phyloP scores from a whole-genome alignment of 345 rosid species.

The Rhodamnia argentea region DNA sequence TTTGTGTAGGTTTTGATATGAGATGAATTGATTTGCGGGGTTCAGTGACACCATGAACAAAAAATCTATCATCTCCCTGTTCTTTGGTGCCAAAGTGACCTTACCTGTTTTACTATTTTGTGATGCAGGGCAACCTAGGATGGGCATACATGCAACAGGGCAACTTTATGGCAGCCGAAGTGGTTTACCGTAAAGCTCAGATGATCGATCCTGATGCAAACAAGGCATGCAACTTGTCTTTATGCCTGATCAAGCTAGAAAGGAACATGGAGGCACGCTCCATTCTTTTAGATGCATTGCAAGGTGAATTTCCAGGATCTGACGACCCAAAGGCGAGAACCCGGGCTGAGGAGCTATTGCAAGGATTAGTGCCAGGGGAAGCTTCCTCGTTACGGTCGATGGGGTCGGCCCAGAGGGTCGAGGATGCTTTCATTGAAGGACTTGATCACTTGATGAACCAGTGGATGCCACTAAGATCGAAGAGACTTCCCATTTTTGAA shows the following conservation, averaged over 20 bases:
- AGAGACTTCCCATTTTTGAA: conserved; percentile 84
- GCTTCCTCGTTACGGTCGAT: neutral
- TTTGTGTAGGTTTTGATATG: neutral
- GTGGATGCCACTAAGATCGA: conserved; percentile 58
- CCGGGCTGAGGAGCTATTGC: conserved; percentile 41
- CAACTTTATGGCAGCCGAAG: conserved; percentile 64
- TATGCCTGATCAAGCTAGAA: conserved; percentile 65
- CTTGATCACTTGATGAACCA: conserved; percentile 55
- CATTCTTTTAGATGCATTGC: conserved; percentile 35
- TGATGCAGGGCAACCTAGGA: conserved; percentile 70
- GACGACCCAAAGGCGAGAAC: conserved; percentile 34
- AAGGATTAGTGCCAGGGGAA: conserved; percentile 17
- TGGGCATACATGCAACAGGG: conserved; percentile 92
- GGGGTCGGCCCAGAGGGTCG: conserved; percentile 5
- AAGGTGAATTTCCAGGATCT: conserved; percentile 31
- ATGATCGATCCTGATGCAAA: conserved; percentile 79
- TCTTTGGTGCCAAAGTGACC: neutral
- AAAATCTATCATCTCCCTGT: neutral
- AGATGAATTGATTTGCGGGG: neutral
- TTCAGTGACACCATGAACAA: neutral
- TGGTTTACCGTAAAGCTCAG: conserved; percentile 64
- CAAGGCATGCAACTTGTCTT: conserved; percentile 76
- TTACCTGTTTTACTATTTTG: neutral
- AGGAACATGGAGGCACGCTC: conserved; percentile 39
- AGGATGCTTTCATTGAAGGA: conserved; percentile 49